Conservation (phyloP, 208 protist species). For the Leishmania turanica region DNA sequence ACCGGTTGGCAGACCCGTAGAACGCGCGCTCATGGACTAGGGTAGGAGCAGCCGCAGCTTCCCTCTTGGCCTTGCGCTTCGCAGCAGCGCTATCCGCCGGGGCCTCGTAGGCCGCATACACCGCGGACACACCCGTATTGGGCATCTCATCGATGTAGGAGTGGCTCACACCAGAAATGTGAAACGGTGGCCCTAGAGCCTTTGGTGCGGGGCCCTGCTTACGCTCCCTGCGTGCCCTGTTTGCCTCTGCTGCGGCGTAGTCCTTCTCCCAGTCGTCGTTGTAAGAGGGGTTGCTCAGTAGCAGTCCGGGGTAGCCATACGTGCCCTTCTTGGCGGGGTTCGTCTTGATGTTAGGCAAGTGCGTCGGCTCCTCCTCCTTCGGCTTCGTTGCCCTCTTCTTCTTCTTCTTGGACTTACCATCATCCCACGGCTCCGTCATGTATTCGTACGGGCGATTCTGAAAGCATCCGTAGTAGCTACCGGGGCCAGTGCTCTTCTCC, state of each 20-base stretch:
- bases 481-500: conserved; percentile 74
- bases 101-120: conserved; percentile 58
- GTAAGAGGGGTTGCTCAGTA: conserved; percentile 65
- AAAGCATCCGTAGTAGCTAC: conserved; percentile 88
- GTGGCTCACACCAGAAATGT: conserved; percentile 50
- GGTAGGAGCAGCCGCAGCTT: conserved; percentile 14
- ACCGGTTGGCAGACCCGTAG: conserved; percentile 30
- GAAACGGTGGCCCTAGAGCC: conserved; percentile 48
- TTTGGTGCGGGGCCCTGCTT: conserved; percentile 20
- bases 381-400: conserved; percentile 6
- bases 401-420: conserved; percentile 43
- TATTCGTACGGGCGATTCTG: conserved; percentile 76
- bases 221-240: conserved; percentile 16
- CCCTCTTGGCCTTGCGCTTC: conserved; percentile 34
- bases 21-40: conserved; percentile 48
- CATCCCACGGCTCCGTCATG: conserved; percentile 68
- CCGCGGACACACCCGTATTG: conserved; percentile 67
- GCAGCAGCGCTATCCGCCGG: conserved; percentile 28
- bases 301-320: conserved; percentile 70
- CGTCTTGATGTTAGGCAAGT: conserved; percentile 86
- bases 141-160: conserved; percentile 79
- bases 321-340: conserved; percentile 81
- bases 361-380: conserved; percentile 22
- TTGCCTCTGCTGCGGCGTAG: conserved; percentile 22
- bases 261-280: conserved; percentile 68